phyloP scores from a whole-genome alignment of 345 rosid species.

The Theobroma cacao region DNA sequence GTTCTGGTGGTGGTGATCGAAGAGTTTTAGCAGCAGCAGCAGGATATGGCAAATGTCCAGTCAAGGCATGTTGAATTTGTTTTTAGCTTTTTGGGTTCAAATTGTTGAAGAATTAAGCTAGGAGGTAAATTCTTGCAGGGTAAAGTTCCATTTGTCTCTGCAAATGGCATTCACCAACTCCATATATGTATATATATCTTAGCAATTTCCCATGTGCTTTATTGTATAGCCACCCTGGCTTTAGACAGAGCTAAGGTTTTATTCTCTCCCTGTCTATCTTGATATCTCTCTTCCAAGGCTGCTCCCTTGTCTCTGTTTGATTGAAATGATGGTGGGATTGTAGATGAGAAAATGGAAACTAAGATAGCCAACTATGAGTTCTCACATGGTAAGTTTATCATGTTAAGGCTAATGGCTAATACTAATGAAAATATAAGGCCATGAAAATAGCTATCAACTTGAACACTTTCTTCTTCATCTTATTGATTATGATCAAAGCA shows the following conservation, averaged over 20 bases:
- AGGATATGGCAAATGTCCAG: constrained; percentile 36
- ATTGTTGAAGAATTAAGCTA: background rate
- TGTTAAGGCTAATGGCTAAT: too few relatives aligned
- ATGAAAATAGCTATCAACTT: too few relatives aligned
- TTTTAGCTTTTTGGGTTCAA: background rate
- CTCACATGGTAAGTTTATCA: constrained; percentile 54
- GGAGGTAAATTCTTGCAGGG: constrained; percentile 38
- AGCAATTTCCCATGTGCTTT: constrained; percentile 70
- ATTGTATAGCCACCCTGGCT: constrained; percentile 62
- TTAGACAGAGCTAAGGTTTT: constrained; percentile 74
- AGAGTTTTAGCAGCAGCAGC: constrained; percentile 41
- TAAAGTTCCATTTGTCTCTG: constrained; percentile 70
- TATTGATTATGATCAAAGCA: too few relatives aligned
- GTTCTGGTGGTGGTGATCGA: constrained; percentile 26
- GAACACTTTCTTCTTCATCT: too few relatives aligned
- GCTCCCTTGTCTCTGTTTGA: constrained; percentile 42
- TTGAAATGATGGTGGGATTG: constrained; percentile 5
- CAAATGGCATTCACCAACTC: constrained; percentile 79
- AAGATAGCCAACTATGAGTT: constrained; percentile 72
- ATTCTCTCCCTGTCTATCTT: constrained; percentile 55
- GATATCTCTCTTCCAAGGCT: constrained; percentile 57
- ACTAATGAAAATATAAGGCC: too few relatives aligned
- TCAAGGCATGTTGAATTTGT: constrained; percentile 22
- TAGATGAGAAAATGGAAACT: constrained; percentile 87
- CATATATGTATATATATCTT: constrained; percentile 81